Percentiles rank a stretch among this genome's conserved stretches.
These are phyloP conservation scores for Amanita exitialis DNA, from an alignment of 768 basidiomycete genomes.

Conservation along the genomic window DNA sequence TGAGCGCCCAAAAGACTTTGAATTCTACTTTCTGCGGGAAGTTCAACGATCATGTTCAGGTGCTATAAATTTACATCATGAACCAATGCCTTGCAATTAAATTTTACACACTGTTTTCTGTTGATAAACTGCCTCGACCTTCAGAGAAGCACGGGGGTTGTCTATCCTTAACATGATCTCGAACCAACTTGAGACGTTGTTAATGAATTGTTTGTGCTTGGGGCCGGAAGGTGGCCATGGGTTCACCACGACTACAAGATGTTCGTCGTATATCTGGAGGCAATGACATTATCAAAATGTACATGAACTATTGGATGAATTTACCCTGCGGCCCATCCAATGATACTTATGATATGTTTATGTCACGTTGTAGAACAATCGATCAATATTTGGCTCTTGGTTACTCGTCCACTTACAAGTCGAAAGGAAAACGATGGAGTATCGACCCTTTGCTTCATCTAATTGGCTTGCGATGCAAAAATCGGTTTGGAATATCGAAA, in stretches of 20 bases:
- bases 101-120: constrained; percentile 1
- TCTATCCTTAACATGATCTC: constrained; percentile 2
- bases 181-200: constrained; percentile 5
- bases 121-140: constrained; percentile 1
- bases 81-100: not conserved
- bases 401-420: not conserved
- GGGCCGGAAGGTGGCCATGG: constrained; percentile 5
- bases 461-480: constrained; percentile 53
- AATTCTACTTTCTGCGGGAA: constrained; percentile 6
- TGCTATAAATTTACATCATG: constrained; percentile 2
- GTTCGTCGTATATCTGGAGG: not conserved
- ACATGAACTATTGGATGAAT: not conserved
- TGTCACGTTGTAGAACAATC: not conserved
- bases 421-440: not conserved
- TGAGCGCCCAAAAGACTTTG: constrained; percentile 9
- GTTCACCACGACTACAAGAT: constrained; percentile 3
- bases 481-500: constrained; percentile 15
- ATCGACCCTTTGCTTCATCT: constrained; percentile 28
- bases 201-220: not conserved
- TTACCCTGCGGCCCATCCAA: not conserved
- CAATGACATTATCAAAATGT: not conserved
- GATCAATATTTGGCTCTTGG: not conserved
- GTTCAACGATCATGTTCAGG: constrained; percentile 9
- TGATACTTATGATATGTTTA: not conserved
- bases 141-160: not conserved